A percentile compares a stretch with the other conserved stretches of the same genome.
phyloP scores from a whole-genome alignment of 257 asterid genomes.

The Eucommia ulmoides region DNA sequence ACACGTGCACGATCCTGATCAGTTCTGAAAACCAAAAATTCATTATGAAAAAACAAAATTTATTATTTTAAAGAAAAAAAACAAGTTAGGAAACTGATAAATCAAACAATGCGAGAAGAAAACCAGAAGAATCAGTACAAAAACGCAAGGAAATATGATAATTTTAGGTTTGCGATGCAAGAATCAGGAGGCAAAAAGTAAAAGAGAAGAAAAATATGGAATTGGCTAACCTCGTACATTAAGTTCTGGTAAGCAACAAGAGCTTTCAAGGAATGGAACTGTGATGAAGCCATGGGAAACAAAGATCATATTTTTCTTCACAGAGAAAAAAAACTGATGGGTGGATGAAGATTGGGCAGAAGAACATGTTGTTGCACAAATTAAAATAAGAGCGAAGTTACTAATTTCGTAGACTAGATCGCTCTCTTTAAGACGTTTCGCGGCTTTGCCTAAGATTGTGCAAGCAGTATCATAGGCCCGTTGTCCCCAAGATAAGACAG shows the following conservation, averaged over 20 bases:
- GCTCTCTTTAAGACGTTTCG: no score
- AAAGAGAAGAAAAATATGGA: neutral
- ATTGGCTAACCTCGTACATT: constrained; percentile 7
- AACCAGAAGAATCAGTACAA: neutral
- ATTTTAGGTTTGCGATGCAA: constrained; percentile 1
- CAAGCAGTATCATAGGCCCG: no score
- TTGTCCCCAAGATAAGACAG: no score
- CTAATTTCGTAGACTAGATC: no score
- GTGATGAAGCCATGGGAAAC: constrained; percentile 15
- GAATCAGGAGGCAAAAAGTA: neutral
- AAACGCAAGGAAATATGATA: constrained; percentile 1
- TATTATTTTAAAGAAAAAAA: no score
- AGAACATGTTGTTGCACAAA: no score
- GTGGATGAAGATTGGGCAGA: constrained; percentile 2
- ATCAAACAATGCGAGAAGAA: neutral
- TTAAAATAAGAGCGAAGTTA: no score
- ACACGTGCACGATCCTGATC: constrained; percentile 19
- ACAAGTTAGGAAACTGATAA: no score
- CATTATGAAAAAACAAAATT: neutral
- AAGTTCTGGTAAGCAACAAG: constrained; percentile 20
- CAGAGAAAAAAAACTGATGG: neutral
- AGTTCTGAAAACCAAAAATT: constrained; percentile 11
- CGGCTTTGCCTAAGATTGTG: no score
- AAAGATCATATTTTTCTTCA: neutral
- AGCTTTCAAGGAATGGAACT: constrained; percentile 12